phyloP scores from a whole-genome alignment of 75 land plant genomes.

The Chamaecyparis obtusa region DNA sequence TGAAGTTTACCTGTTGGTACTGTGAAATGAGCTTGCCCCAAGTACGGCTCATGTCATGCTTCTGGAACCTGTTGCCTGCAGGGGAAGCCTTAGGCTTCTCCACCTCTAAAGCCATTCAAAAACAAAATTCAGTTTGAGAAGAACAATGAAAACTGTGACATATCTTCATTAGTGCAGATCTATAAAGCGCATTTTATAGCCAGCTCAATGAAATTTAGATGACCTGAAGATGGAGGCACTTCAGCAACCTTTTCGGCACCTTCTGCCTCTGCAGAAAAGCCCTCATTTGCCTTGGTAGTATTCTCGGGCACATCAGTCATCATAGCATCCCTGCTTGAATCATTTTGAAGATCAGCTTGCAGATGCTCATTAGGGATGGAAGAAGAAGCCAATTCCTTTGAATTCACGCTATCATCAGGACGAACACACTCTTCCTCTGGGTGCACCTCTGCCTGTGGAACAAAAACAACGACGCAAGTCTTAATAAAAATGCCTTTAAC shows the following conservation, averaged over 20 bases:
- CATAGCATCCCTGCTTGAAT: constrained; percentile 1
- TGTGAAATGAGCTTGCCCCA: constrained; percentile 72
- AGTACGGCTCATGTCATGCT: constrained; percentile 16
- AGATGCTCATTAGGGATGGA: neutral
- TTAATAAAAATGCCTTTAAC: neutral
- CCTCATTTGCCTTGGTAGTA: neutral
- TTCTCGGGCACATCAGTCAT: constrained; percentile 1
- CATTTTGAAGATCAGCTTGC: constrained; percentile 1
- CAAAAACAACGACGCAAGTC: neutral
- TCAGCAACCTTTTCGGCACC: constrained; percentile 3
- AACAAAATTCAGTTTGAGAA: constrained; percentile 4
- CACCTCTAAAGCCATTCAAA: neutral
- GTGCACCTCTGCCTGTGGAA: neutral
- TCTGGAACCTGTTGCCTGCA: constrained; percentile 22
- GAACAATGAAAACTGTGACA: neutral
- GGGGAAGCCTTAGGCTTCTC: constrained; percentile 7
- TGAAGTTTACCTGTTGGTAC: constrained; percentile 32
- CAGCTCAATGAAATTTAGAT: neutral
- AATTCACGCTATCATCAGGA: constrained; percentile 3
- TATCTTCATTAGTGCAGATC: neutral
- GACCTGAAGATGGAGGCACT: constrained; percentile 9
- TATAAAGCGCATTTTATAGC: neutral
- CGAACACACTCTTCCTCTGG: constrained; percentile 9
- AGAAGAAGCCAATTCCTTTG: constrained; percentile 11
- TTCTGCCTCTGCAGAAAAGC: constrained; percentile 1